phyloP scores from a whole-genome alignment of 2,329 filamentous ascomycete genomes.

The Aspergillus sp. region DNA sequence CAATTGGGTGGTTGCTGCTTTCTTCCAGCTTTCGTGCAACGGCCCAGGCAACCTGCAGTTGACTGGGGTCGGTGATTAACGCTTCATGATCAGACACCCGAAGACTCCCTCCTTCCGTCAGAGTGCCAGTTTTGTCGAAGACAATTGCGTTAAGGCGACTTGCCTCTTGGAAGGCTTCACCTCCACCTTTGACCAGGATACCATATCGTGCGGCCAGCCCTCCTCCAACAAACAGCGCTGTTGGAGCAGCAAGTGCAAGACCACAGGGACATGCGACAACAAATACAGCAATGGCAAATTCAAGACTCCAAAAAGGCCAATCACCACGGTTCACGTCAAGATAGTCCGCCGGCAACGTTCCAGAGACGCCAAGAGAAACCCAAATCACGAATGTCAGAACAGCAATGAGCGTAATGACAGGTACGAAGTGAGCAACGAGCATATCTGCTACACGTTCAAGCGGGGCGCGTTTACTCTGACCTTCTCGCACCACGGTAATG shows the following conservation, averaged over 20 bases:
- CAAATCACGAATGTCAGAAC: constrained; percentile 49
- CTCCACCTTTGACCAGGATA: constrained; percentile 79
- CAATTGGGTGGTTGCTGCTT: constrained; percentile 61
- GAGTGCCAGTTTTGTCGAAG: constrained; percentile 85
- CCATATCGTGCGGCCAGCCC: constrained; percentile 77
- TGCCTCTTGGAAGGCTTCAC: constrained; percentile 82
- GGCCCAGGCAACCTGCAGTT: constrained; percentile 44
- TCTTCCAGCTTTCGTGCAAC: constrained; percentile 55
- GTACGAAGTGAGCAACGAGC: constrained; percentile 51
- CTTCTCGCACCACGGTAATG: constrained; percentile 49
- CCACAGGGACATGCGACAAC: constrained; percentile 86
- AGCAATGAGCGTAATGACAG: constrained; percentile 49
- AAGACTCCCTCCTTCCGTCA: constrained; percentile 66
- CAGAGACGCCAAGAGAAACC: constrained; percentile 46
- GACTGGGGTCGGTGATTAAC: constrained; percentile 32
- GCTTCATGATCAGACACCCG: constrained; percentile 54
- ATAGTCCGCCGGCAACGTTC: constrained; percentile 50
- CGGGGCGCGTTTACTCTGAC: constrained; percentile 50
- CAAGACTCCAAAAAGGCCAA: constrained; percentile 56
- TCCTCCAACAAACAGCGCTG: constrained; percentile 80
- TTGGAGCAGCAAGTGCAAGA: constrained; percentile 79
- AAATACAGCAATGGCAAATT: constrained; percentile 78
- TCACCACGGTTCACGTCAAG: constrained; percentile 48
- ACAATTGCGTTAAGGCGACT: constrained; percentile 75
- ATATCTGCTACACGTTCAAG: constrained; percentile 49